Evolutionary conservation across 2,329 filamentous ascomycete genomes (phyloP).

Genomic region (Metarhizium album): DNA sequence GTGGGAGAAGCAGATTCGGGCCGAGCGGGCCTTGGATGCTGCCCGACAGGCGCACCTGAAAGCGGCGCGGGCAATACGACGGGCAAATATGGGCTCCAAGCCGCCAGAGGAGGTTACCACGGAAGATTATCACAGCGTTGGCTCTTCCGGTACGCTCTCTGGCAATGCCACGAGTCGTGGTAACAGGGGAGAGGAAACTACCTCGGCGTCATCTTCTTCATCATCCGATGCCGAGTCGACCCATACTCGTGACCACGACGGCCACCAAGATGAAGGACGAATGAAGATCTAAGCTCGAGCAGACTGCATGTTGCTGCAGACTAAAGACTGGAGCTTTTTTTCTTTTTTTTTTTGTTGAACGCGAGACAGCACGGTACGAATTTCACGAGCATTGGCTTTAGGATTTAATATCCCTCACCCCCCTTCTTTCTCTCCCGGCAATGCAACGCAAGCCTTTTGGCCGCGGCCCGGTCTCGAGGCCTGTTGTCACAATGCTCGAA

Average conservation of each 20-base stretch:
- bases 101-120: slow-evolving; percentile 28
- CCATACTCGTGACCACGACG: slow-evolving; percentile 13
- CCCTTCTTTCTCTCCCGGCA: not conserved
- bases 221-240: slow-evolving; percentile 29
- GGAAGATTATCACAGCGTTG: slow-evolving; percentile 34
- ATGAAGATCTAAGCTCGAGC: not conserved
- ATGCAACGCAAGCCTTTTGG: slow-evolving; percentile 4
- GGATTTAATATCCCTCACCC: not conserved
- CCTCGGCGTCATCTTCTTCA: slow-evolving; percentile 14
- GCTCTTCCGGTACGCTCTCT: slow-evolving; percentile 32
- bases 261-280: not conserved
- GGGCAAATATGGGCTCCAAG: slow-evolving; percentile 36
- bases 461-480: not conserved
- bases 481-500: not conserved
- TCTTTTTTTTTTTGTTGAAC: too few species aligned
- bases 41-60: slow-evolving; percentile 26
- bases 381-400: not conserved
- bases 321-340: not conserved
- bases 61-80: slow-evolving; percentile 29
- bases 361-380: not conserved
- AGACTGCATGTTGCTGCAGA: not conserved
- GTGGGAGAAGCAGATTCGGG: slow-evolving; percentile 82
- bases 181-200: slow-evolving; percentile 22
- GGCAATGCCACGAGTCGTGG: slow-evolving; percentile 23
- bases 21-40: slow-evolving; percentile 48